Percentiles rank a stretch among this genome's conserved stretches.
These are phyloP conservation scores for Cadophora luteo-olivacea DNA, from an alignment of 2,329 filamentous ascomycete species.

Conservation along the genomic window DNA sequence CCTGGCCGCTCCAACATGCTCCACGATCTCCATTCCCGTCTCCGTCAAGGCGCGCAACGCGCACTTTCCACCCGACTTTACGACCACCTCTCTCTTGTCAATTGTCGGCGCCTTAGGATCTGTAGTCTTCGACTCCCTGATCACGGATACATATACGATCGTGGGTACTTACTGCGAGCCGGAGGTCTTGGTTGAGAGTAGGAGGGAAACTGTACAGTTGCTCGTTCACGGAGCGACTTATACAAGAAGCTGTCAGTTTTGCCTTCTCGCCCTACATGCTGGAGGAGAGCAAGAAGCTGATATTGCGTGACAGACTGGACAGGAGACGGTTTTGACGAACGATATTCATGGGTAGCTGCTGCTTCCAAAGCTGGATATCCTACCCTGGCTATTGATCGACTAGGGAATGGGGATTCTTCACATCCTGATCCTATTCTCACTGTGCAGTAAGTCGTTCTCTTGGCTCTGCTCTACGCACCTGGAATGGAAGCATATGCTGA, in stretches of 20 bases:
- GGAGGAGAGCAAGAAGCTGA: neutral
- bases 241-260: conserved; percentile 32
- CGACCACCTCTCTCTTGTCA: conserved; percentile 5
- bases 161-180: conserved; percentile 36
- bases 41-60: neutral
- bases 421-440: conserved; percentile 37
- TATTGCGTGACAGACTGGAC: conserved; percentile 28
- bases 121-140: neutral
- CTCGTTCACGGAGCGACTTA: conserved; percentile 40
- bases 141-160: conserved; percentile 32
- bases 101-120: neutral
- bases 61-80: neutral
- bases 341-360: conserved; percentile 37
- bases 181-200: neutral
- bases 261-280: too few species aligned
- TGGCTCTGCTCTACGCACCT: neutral
- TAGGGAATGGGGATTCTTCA: conserved; percentile 37
- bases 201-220: conserved; percentile 34
- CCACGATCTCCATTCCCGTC: neutral
- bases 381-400: conserved; percentile 41
- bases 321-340: conserved; percentile 24
- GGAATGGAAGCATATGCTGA: neutral
- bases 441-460: neutral
- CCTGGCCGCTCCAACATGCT: neutral
- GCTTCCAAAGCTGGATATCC: conserved; percentile 38